phyloP scores from a whole-genome alignment of 2,329 filamentous ascomycete genomes.

The Hymenoscyphus scutula region DNA sequence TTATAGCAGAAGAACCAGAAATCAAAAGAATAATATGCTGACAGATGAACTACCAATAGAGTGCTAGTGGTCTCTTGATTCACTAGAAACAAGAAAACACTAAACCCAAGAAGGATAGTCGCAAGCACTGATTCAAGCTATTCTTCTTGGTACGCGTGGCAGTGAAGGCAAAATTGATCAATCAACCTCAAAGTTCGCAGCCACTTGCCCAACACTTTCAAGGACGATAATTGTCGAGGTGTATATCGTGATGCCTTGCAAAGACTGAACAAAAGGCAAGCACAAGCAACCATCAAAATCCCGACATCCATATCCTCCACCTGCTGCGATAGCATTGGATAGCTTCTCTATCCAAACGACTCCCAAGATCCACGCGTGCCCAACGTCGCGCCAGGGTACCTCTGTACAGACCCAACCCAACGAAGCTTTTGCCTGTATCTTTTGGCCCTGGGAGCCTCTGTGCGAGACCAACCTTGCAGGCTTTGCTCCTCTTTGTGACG shows the following conservation, averaged over 20 bases:
- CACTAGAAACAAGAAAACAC: neutral
- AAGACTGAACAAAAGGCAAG: neutral
- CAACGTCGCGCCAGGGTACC: neutral
- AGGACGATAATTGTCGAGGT: neutral
- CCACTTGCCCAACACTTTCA: too few relatives aligned
- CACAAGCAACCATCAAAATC: neutral
- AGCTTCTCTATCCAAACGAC: neutral
- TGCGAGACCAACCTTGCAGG: neutral
- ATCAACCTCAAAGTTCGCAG: too few relatives aligned
- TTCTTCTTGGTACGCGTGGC: neutral
- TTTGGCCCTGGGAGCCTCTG: neutral
- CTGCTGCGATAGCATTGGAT: neutral
- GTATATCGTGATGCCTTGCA: neutral
- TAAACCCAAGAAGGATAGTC: neutral
- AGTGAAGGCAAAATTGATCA: too few relatives aligned
- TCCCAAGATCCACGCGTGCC: neutral
- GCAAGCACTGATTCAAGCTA: neutral
- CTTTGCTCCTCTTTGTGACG: constrained; percentile 9
- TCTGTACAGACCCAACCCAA: too few relatives aligned
- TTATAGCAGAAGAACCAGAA: neutral
- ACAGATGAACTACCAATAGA: neutral
- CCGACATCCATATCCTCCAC: neutral
- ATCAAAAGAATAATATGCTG: neutral
- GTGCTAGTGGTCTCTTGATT: neutral
- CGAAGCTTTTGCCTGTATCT: too few relatives aligned